Percentiles rank a stretch among this genome's conserved stretches.
phyloP scores from a whole-genome alignment of 345 rosid species.

The Corchorus capsularis region DNA sequence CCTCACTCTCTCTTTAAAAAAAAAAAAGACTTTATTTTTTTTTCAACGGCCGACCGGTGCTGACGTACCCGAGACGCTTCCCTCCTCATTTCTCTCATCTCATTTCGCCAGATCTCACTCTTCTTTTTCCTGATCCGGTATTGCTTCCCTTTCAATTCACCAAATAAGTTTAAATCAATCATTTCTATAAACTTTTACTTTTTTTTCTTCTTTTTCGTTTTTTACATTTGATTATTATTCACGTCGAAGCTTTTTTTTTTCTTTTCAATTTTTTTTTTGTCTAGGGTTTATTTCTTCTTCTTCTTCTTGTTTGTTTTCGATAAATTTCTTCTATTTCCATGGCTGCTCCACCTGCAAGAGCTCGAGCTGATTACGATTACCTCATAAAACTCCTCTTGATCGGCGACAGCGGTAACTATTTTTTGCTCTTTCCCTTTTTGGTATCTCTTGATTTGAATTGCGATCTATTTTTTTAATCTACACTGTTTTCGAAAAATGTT shows the following conservation, averaged over 20 bases:
- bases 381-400: slow-evolving; percentile 73
- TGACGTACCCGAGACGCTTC: slow-evolving; percentile 38
- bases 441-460: slow-evolving; percentile 6
- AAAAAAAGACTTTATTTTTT: neutral
- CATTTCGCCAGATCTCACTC: slow-evolving; percentile 34
- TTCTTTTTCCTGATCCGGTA: slow-evolving; percentile 40
- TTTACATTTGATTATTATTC: neutral
- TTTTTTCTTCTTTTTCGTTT: neutral
- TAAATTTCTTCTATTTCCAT: slow-evolving; percentile 30
- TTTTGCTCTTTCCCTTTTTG: neutral
- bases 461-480: slow-evolving; percentile 3
- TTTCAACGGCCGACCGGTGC: slow-evolving; percentile 54
- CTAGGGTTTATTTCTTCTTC: slow-evolving; percentile 18
- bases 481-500: neutral
- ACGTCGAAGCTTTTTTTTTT: neutral
- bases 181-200: neutral
- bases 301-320: neutral
- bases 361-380: slow-evolving; percentile 78
- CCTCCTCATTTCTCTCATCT: slow-evolving; percentile 28
- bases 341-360: slow-evolving; percentile 81
- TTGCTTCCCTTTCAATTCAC: slow-evolving; percentile 10
- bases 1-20: neutral
- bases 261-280: neutral
- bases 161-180: neutral
- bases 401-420: slow-evolving; percentile 68